Conservation (phyloP, 2,329 filamentous ascomycete species). For the Cladosporium sp. region DNA sequence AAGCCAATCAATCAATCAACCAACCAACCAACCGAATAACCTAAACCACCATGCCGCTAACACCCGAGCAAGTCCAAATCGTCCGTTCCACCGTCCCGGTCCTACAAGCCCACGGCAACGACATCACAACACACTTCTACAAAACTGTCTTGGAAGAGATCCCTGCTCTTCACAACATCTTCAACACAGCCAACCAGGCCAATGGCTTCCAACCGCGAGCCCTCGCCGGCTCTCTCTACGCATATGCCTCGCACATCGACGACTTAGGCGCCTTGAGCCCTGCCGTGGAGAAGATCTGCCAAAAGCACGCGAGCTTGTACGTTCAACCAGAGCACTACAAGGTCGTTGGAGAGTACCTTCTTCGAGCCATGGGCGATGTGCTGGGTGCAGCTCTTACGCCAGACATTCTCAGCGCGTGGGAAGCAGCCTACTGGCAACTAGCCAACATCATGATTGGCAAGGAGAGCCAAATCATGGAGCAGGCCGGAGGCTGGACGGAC, state of each 20-base stretch:
- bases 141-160: slow-evolving; percentile 64
- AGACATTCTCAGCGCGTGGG: slow-evolving; percentile 67
- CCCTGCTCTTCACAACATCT: slow-evolving; percentile 67
- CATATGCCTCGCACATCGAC: slow-evolving; percentile 71
- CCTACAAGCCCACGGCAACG: slow-evolving; percentile 65
- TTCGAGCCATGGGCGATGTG: slow-evolving; percentile 66
- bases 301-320: slow-evolving; percentile 72
- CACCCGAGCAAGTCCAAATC: slow-evolving; percentile 61
- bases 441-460: slow-evolving; percentile 70
- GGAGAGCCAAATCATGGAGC: slow-evolving; percentile 63
- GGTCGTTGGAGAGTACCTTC: slow-evolving; percentile 68
- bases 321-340: slow-evolving; percentile 69
- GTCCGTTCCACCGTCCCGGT: slow-evolving; percentile 72
- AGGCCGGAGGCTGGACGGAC: slow-evolving; percentile 62
- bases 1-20: background rate
- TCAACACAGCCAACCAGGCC: slow-evolving; percentile 69
- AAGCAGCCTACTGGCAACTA: slow-evolving; percentile 70
- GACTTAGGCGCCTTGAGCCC: slow-evolving; percentile 61
- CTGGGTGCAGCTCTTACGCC: slow-evolving; percentile 67
- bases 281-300: slow-evolving; percentile 67
- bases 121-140: slow-evolving; percentile 73
- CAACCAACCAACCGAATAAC: background rate
- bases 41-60: slow-evolving; percentile 48
- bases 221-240: slow-evolving; percentile 67
- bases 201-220: slow-evolving; percentile 69